Evolutionary conservation across 805 yeast species (phyloP).

Genomic region (Scheffersomyces ergatensis): DNA sequence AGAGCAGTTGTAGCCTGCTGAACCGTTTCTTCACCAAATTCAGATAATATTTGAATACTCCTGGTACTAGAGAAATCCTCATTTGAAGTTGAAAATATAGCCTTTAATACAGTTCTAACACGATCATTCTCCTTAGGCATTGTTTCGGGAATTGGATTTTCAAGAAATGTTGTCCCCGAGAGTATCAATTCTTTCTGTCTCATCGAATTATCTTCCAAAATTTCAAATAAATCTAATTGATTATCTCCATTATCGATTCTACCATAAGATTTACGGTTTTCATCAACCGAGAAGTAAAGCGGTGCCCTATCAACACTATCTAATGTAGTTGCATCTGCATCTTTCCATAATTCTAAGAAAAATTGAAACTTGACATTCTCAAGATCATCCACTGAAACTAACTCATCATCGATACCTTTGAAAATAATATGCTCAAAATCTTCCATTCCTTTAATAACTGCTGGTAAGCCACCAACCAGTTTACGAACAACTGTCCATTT

Average conservation of each 20-base stretch:
- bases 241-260: constrained; percentile 7
- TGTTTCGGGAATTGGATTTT: constrained; percentile 13
- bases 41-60: constrained; percentile 47
- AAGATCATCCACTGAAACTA: constrained; percentile 48
- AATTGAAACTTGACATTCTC: constrained; percentile 47
- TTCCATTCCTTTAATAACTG: constrained; percentile 59
- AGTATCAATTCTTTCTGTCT: constrained; percentile 63
- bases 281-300: constrained; percentile 40
- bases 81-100: constrained; percentile 57
- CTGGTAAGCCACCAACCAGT: constrained; percentile 39
- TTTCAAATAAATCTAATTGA: constrained; percentile 32
- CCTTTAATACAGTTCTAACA: constrained; percentile 44
- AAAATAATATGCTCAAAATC: constrained; percentile 69
- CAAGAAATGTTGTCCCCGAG: constrained; percentile 44
- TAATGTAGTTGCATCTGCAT: constrained; percentile 40
- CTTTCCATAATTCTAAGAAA: constrained; percentile 66
- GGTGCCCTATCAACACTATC: constrained; percentile 30
- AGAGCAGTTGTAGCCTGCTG: constrained; percentile 45
- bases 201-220: constrained; percentile 61
- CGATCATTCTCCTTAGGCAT: constrained; percentile 22
- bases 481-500: constrained; percentile 73
- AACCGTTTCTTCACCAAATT: constrained; percentile 45
- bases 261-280: constrained; percentile 47
- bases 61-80: constrained; percentile 43
- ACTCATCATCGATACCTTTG: constrained; percentile 55